Percentiles rank a stretch among this genome's conserved stretches.
These are phyloP conservation scores for Yamadazyma scolyti DNA, from an alignment of 805 yeast species.

Conservation along the genomic window DNA sequence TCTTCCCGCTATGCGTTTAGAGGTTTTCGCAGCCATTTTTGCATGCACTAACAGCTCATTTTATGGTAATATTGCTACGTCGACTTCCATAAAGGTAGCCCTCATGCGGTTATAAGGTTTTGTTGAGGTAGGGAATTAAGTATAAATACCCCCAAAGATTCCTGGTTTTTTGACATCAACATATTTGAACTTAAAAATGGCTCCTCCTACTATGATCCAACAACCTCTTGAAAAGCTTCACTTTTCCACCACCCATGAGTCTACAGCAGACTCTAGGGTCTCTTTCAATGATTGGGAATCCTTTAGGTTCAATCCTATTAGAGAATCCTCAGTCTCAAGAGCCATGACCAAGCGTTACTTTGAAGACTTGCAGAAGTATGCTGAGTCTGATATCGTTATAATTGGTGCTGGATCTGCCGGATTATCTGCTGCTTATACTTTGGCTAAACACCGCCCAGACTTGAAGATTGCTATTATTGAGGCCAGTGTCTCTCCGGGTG, in stretches of 20 bases:
- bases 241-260: slow-evolving; percentile 5
- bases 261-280: slow-evolving; percentile 1
- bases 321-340: slow-evolving; percentile 75
- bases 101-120: no score
- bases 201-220: slow-evolving; percentile 33
- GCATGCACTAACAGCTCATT: no score
- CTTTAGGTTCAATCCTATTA: slow-evolving; percentile 66
- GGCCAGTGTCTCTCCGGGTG: slow-evolving; percentile 74
- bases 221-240: slow-evolving; percentile 14
- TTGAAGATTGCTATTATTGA: slow-evolving; percentile 71
- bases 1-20: slow-evolving; percentile 4
- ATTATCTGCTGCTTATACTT: slow-evolving; percentile 67
- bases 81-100: neutral
- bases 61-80: neutral
- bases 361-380: slow-evolving; percentile 66
- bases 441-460: slow-evolving; percentile 73
- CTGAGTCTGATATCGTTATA: slow-evolving; percentile 71
- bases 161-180: no score
- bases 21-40: slow-evolving; percentile 3
- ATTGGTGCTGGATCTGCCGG: slow-evolving; percentile 82
- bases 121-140: neutral
- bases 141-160: neutral
- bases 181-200: no score
- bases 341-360: slow-evolving; percentile 78
- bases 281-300: slow-evolving; percentile 63